Conservation (phyloP, 2,329 filamentous ascomycete genomes). For the Penicillium sp. region DNA sequence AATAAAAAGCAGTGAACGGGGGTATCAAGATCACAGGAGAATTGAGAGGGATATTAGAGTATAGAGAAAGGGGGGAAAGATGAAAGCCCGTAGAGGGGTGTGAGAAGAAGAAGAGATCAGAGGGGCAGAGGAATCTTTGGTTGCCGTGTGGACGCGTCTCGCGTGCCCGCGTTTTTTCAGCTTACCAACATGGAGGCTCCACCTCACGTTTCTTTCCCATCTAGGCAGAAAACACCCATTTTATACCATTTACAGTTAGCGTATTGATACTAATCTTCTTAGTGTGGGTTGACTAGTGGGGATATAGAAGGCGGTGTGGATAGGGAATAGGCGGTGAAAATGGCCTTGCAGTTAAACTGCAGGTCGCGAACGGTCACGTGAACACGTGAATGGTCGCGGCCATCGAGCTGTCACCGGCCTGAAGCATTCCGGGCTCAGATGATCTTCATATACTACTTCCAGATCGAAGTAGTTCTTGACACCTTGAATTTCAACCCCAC, state of each 20-base stretch:
- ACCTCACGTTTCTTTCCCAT: conserved; percentile 2
- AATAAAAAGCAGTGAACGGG: conserved; percentile 16
- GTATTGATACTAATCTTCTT: not conserved
- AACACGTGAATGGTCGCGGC: conserved; percentile 10
- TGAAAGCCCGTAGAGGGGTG: conserved; percentile 17
- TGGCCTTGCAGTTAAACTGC: conserved; percentile 6
- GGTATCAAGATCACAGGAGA: conserved; percentile 24
- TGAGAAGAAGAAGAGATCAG: conserved; percentile 27
- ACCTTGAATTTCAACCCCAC: not conserved
- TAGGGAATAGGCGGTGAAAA: conserved; percentile 10
- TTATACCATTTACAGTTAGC: not conserved
- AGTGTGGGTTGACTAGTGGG: conserved; percentile 1
- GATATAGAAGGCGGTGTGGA: conserved; percentile 18
- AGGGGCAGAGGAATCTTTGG: conserved; percentile 19
- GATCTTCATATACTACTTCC: not conserved
- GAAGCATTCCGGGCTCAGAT: conserved; percentile 21
- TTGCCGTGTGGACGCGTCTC: conserved; percentile 11
- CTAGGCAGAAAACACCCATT: conserved; percentile 1
- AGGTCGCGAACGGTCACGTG: conserved; percentile 23
- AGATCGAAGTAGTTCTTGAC: not conserved
- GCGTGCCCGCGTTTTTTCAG: conserved; percentile 20
- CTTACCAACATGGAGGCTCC: conserved; percentile 6
- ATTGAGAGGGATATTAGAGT: conserved; percentile 5
- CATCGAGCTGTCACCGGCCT: conserved; percentile 3
- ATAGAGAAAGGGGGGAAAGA: conserved; percentile 12